Evolutionary conservation across 768 basidiomycete genomes (phyloP).

Genomic region (Crassisporium funariophilum): DNA sequence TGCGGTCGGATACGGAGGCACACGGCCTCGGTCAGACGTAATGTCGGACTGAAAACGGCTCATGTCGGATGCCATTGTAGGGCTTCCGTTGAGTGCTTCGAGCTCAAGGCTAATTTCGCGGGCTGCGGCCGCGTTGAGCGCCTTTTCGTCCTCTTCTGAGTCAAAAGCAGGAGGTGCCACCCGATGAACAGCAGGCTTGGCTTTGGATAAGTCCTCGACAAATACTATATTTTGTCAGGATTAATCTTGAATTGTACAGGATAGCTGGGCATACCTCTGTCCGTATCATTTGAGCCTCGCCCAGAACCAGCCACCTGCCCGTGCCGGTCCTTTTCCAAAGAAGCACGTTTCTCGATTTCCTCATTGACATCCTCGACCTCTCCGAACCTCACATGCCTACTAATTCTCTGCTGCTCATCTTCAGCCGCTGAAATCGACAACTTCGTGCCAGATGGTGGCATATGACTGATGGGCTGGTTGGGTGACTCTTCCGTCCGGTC

Average conservation of each 20-base stretch:
- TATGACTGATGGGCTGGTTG: neutral
- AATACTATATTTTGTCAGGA: neutral
- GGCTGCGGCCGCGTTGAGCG: constrained; percentile 68
- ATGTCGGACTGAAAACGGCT: constrained; percentile 13
- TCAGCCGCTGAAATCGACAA: constrained; percentile 4
- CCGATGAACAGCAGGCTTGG: constrained; percentile 1
- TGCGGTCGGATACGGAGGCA: neutral
- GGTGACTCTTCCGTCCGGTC: constrained; percentile 7
- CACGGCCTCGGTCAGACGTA: constrained; percentile 15
- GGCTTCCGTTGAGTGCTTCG: constrained; percentile 49
- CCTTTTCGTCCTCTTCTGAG: constrained; percentile 50
- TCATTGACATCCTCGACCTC: constrained; percentile 41
- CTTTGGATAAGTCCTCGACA: neutral
- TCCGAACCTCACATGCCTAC: constrained; percentile 48
- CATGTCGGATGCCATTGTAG: constrained; percentile 16
- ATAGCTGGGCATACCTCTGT: constrained; percentile 5
- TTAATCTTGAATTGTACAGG: too few relatives aligned
- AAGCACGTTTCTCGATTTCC: constrained; percentile 31
- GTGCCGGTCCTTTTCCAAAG: constrained; percentile 17
- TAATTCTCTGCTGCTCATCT: constrained; percentile 24
- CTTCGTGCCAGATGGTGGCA: neutral
- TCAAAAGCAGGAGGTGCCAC: constrained; percentile 42
- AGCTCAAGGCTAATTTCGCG: constrained; percentile 68
- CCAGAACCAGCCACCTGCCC: neutral
- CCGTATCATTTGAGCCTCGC: neutral